Percentiles rank a stretch among this genome's conserved stretches.
These are phyloP conservation scores for Fusarium sp. DNA, from an alignment of 2,329 filamentous ascomycete species.

Conservation along the genomic window DNA sequence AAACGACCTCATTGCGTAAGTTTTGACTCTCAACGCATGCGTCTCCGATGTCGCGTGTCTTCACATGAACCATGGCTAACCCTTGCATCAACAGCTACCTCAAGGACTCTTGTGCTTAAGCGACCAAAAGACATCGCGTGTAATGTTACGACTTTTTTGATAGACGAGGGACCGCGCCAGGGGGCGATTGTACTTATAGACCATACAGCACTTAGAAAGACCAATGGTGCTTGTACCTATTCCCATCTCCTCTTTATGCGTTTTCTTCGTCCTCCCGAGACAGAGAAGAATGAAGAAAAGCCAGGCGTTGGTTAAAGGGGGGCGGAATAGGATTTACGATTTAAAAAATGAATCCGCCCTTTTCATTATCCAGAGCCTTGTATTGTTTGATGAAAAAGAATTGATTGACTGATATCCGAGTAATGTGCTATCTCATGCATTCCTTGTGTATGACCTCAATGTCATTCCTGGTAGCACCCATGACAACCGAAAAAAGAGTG, in stretches of 20 bases:
- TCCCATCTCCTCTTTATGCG: conserved; percentile 51
- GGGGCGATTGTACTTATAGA: conserved; percentile 56
- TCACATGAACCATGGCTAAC: conserved; percentile 41
- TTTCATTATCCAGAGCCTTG: conserved; percentile 26
- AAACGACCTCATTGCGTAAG: conserved; percentile 97
- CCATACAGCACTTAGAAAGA: conserved; percentile 47
- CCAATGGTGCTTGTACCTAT: conserved; percentile 49
- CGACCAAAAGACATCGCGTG: conserved; percentile 44
- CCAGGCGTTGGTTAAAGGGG: conserved; percentile 36
- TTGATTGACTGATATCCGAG: not conserved
- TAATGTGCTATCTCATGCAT: not conserved
- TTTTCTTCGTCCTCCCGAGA: conserved; percentile 34
- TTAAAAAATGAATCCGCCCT: conserved; percentile 19
- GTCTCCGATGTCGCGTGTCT: not conserved
- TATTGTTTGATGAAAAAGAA: conserved; percentile 14
- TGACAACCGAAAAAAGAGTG: conserved; percentile 3
- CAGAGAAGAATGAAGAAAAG: conserved; percentile 17
- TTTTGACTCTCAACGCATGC: conserved; percentile 40
- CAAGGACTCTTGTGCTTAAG: conserved; percentile 77
- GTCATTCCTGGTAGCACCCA: not conserved
- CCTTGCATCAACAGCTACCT: conserved; percentile 65
- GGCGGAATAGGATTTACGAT: conserved; percentile 30
- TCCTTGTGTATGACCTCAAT: not conserved
- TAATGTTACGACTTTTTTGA: conserved; percentile 51
- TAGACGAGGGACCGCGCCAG: conserved; percentile 50